Evolutionary conservation across 768 basidiomycete genomes (phyloP).

Genomic region (Neoboletus subvelutipes): DNA sequence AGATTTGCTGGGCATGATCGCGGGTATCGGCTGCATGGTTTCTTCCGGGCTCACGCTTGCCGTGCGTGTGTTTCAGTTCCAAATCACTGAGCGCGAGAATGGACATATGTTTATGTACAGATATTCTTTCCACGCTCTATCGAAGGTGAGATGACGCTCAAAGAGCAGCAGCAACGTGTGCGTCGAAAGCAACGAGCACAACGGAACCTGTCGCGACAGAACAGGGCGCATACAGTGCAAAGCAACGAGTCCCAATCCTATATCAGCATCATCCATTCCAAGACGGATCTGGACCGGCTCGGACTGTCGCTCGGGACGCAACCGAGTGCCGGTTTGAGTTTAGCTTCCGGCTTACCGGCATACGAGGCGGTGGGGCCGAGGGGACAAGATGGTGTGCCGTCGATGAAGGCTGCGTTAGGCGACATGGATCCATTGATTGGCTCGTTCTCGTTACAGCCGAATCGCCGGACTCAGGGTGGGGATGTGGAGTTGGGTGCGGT

Average conservation of each 20-base stretch:
- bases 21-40: conserved; percentile 56
- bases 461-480: conserved; percentile 25
- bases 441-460: conserved; percentile 23
- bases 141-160: conserved; percentile 58
- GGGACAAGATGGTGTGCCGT: background rate
- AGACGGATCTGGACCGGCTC: background rate
- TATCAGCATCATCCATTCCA: conserved; percentile 13
- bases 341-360: conserved; percentile 9
- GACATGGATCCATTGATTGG: conserved; percentile 12
- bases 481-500: conserved; percentile 21
- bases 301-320: background rate
- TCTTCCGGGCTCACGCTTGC: conserved; percentile 76
- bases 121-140: conserved; percentile 85
- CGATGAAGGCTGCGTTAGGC: conserved; percentile 35
- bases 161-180: conserved; percentile 46
- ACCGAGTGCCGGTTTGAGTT: background rate
- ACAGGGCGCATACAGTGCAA: background rate
- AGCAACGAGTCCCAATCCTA: conserved; percentile 4
- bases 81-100: background rate
- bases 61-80: conserved; percentile 34
- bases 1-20: conserved; percentile 61
- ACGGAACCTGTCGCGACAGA: conserved; percentile 17
- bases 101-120: conserved; percentile 35
- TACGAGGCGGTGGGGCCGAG: conserved; percentile 35
- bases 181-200: conserved; percentile 3